Evolutionary conservation across 1,284 basidiomycete genomes (phyloP), one percentile per base, ranked within the genome.

Genomic region (Naganishia sp.): DNA sequence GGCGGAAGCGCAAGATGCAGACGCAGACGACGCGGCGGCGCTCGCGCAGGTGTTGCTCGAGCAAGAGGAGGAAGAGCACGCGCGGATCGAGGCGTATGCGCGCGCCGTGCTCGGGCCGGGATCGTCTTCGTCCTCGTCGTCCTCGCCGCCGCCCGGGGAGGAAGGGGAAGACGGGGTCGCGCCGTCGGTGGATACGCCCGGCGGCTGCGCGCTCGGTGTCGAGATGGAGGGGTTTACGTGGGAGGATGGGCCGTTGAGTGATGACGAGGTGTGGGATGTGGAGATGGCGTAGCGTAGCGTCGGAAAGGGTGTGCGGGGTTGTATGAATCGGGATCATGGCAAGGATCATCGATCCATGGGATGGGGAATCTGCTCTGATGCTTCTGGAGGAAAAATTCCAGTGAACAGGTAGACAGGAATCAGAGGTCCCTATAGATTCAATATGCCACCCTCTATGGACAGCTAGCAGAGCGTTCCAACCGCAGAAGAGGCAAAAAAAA

Each of bases 141-240:
- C 9, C 6, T 16, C 7, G 18, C 45, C 11, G 3, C 23, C 11
- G n/a, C 18, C 9, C 15, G 15, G n/a, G 18, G 7, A 23, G 16
- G n/a, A 48, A 28, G 10, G 21, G 13, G 21, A 25, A 10, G 31
- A 10, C 18, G 31, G 36, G 10, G 33, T 16, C 18, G 33, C 18
- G 11, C 25, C 25, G 2, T 25, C 49, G 49, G 31, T 21, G 55
- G 57, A 61, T 61, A 61, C 57, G 18, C 57, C 57, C 9, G 57
- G 57, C 2, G 57, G 46, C 6, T 21, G 21, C 4, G 48, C 43
- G 48, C 46, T 61, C 36, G 31, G 31, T n/a, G 23, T 50, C 25
- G 57, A 61, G 48, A 52, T 61, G 57, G 46, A 61, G 36, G 57
- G 57, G 36, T 61, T 61, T 28, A 61, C 57, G 48, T 61, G 57